Percentiles rank a stretch among this genome's conserved stretches.
Evolutionary conservation across 23 red algal species (phyloP).

Genomic region (Chondrus crispus): DNA sequence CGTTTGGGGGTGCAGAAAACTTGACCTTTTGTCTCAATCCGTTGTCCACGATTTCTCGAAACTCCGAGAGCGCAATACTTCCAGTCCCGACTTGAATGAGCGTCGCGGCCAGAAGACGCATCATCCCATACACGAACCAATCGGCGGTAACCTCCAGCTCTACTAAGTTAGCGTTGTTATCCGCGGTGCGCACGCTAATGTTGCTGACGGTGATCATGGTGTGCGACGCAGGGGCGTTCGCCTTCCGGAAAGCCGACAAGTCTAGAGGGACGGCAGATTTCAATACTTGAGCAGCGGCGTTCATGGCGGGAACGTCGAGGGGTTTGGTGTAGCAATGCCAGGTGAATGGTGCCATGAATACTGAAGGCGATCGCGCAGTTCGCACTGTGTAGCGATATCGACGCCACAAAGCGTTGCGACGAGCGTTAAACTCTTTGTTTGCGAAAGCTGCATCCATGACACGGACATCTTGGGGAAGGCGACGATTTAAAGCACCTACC

Average conservation of each 20-base stretch:
- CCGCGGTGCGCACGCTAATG: neutral
- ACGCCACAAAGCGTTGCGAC: neutral
- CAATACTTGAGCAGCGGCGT: neutral
- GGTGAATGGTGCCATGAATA: neutral
- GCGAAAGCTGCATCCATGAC: neutral
- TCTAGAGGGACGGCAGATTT: neutral
- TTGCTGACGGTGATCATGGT: neutral
- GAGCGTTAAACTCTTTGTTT: neutral
- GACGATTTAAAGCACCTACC: neutral
- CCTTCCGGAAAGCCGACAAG: neutral
- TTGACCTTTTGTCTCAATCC: neutral
- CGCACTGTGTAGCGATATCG: neutral
- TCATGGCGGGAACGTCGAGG: neutral
- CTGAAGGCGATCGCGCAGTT: neutral
- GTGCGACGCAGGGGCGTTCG: neutral
- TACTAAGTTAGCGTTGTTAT: neutral
- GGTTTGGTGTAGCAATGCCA: neutral
- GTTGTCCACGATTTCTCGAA: neutral
- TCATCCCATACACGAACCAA: conserved; percentile 27
- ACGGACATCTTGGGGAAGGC: neutral
- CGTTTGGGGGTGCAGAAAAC: neutral
- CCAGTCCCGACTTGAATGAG: neutral
- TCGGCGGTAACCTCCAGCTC: neutral
- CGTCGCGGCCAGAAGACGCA: neutral
- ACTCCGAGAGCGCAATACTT: neutral